These are phyloP conservation scores for Erodium maritimum DNA, from an alignment of 345 rosid species.

Conservation along the genomic window DNA sequence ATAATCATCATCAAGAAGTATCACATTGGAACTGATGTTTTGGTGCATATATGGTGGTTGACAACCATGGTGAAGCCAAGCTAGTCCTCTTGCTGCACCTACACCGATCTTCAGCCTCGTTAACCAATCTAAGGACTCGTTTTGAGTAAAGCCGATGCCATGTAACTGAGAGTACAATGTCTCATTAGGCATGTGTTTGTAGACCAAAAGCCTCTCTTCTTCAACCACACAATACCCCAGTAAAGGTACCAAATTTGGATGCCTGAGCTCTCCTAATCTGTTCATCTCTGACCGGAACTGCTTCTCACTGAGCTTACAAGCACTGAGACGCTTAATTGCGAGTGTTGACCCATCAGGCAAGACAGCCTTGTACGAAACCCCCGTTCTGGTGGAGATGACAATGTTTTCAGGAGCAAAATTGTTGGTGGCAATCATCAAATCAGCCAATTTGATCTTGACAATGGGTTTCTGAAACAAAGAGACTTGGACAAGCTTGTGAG, in stretches of 20 bases:
- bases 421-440: slow-evolving; percentile 37
- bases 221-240: slow-evolving; percentile 46
- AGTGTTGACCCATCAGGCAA: slow-evolving; percentile 48
- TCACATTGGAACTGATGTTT: slow-evolving; percentile 39
- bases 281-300: slow-evolving; percentile 48
- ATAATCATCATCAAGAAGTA: slow-evolving; percentile 45
- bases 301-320: slow-evolving; percentile 34
- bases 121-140: slow-evolving; percentile 36
- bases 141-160: slow-evolving; percentile 9
- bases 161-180: slow-evolving; percentile 33
- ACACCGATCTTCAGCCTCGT: slow-evolving; percentile 35
- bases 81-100: slow-evolving; percentile 52
- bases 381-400: slow-evolving; percentile 31
- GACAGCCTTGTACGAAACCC: slow-evolving; percentile 39
- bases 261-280: slow-evolving; percentile 38
- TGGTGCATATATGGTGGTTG: slow-evolving; percentile 30
- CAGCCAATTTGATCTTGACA: slow-evolving; percentile 37
- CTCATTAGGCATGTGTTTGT: slow-evolving; percentile 35
- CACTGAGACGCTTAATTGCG: slow-evolving; percentile 40
- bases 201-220: slow-evolving; percentile 35
- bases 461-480: slow-evolving; percentile 50
- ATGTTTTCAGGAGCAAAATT: slow-evolving; percentile 24
- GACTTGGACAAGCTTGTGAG: slow-evolving; percentile 49
- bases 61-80: slow-evolving; percentile 55
- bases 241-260: slow-evolving; percentile 57